Conservation (phyloP, 495 filamentous ascomycete species). For the Pyrenula aspistea region DNA sequence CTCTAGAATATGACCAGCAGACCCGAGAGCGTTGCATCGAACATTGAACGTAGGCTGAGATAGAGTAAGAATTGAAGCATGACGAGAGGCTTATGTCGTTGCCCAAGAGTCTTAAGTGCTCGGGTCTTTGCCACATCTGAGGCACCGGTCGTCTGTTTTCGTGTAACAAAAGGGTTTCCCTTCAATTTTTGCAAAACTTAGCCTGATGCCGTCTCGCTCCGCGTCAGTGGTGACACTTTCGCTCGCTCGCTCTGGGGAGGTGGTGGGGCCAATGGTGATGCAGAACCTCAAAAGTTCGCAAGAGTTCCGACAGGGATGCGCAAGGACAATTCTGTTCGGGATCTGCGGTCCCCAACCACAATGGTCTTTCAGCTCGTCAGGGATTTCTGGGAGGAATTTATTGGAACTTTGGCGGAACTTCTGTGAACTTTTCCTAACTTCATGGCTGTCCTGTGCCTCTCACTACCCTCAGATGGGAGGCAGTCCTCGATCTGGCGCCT, state of each 20-base stretch:
- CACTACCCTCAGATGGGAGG: neutral
- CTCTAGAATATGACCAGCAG: neutral
- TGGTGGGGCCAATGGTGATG: neutral
- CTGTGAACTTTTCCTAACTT: neutral
- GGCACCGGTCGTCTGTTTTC: neutral
- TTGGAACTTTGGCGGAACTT: neutral
- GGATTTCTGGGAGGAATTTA: neutral
- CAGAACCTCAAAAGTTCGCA: neutral
- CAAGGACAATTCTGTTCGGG: too few species aligned
- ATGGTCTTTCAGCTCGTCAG: neutral
- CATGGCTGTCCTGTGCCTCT: too few species aligned
- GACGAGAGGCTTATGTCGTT: too few species aligned
- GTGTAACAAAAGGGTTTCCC: neutral
- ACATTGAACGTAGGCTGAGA: too few species aligned
- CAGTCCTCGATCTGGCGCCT: neutral
- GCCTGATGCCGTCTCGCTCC: neutral
- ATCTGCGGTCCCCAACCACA: neutral
- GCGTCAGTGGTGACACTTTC: too few species aligned
- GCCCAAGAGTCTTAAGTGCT: too few species aligned
- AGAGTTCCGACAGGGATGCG: neutral
- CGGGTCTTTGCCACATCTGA: too few species aligned
- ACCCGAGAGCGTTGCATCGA: too few species aligned
- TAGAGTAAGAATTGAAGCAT: too few species aligned
- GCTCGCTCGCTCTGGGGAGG: too few species aligned
- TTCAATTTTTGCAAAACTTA: neutral